Base-by-base conservation (phyloP, 106 monocot genomes). In the Dendrobium chrysotoxum region DNA sequence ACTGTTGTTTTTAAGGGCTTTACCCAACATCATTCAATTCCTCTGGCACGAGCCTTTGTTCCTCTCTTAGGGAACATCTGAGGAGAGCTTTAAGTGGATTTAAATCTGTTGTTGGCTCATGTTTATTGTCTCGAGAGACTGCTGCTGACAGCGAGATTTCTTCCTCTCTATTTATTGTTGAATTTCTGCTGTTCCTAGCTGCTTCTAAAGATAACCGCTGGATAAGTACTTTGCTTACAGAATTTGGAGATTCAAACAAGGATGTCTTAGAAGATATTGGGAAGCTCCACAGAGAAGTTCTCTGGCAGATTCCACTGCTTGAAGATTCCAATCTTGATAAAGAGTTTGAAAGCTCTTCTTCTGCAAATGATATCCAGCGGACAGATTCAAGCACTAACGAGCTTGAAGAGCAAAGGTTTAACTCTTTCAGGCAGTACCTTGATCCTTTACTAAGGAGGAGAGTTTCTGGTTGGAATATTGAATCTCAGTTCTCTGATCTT, bases 1-100 rank as follows among this genome's bases (percentile, higher is more conserved):
- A 99, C 99, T 50, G 87, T 95, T n/a, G 99, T 99, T 3, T 99
- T 99, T 85, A 99, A 99, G 86, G 90, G 99, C 28, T 99, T 99
- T 57, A 94, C 93, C 55, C 99, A 99, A 77, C 95, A 99, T 80
- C 95, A 99, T 83, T 93, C 99, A 42, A 79, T 84, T 61, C 90
- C 92, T 55, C 80, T 99, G 46, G 95, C 99, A 75, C 86, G 79
- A 74, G 95, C 95, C 77, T 99, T 84, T 91, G 86, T 78, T 88
- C 91, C 53, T 85, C 86, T 68, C 85, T 99, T 16, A 87, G 89
- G 75, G 95, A 91, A 31, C 88, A 95, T 87, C 61, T 95, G 75
- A 87, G 83, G 57, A 93, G 85, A 85, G 93, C 99, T 46, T 79
- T 99, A 38, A 82, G 45, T 77, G 88, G 83, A 79, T 86, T 99